Percentiles rank a stretch among this genome's conserved stretches.
phyloP scores from a whole-genome alignment of 495 filamentous ascomycete genomes.

The Chaetomidium leptoderma region DNA sequence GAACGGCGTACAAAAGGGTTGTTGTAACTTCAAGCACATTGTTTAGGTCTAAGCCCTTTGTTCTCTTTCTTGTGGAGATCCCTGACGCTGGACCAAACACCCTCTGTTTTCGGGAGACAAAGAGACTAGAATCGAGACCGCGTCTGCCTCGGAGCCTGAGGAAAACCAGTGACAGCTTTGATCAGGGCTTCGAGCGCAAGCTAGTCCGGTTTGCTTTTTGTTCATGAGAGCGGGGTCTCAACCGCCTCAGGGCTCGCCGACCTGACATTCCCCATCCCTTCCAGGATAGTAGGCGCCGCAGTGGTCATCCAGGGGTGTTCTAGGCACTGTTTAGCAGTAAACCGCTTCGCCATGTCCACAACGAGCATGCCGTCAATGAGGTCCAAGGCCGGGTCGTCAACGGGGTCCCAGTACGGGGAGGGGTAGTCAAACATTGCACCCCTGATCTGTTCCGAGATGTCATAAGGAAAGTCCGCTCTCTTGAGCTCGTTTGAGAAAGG shows the following conservation, averaged over 20 bases:
- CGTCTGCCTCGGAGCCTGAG: too few relatives aligned
- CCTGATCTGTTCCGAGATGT: constrained; percentile 83
- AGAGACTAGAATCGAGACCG: too few relatives aligned
- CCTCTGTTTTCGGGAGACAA: too few relatives aligned
- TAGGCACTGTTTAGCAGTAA: background rate
- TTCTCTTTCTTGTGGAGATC: too few relatives aligned
- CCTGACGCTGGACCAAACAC: too few relatives aligned
- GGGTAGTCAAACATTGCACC: constrained; percentile 87
- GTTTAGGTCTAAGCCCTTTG: too few relatives aligned
- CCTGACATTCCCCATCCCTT: background rate
- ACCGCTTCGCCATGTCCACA: background rate
- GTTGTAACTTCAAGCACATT: too few relatives aligned
- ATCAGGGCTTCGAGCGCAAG: too few relatives aligned
- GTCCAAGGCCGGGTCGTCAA: constrained; percentile 66
- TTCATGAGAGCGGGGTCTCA: too few relatives aligned
- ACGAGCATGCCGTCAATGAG: background rate
- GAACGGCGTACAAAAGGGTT: too few relatives aligned
- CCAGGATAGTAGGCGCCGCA: background rate
- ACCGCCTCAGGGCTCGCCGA: background rate
- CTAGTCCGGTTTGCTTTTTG: too few relatives aligned
- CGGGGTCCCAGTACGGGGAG: constrained; percentile 92
- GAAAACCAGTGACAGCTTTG: too few relatives aligned
- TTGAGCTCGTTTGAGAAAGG: constrained; percentile 93
- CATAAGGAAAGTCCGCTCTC: constrained; percentile 75
- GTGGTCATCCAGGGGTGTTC: background rate